phyloP scores from a whole-genome alignment of 352 stramenopile genomes.

The Globisporangium spiculum region DNA sequence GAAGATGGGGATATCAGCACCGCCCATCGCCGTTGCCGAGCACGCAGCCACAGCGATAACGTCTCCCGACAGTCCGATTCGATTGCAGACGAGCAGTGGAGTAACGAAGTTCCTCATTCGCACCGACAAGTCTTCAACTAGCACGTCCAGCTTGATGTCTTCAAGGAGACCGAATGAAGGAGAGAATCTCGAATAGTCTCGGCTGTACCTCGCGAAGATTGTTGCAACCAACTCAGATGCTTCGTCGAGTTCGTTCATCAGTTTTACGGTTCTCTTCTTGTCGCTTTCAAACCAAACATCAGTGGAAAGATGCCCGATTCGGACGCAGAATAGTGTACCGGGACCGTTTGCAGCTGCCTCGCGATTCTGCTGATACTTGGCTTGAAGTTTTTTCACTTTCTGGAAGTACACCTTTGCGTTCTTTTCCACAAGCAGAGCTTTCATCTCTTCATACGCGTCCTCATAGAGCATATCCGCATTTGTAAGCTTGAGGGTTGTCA shows the following conservation, averaged over 20 bases:
- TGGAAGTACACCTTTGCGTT: constrained; percentile 60
- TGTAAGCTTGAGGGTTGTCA: constrained; percentile 48
- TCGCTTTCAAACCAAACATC: constrained; percentile 44
- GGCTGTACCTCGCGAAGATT: constrained; percentile 20
- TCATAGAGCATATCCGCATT: constrained; percentile 45
- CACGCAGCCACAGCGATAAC: constrained; percentile 30
- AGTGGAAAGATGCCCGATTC: constrained; percentile 28
- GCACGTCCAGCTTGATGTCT: constrained; percentile 27
- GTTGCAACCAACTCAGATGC: constrained; percentile 29
- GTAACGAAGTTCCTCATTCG: constrained; percentile 50
- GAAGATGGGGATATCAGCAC: constrained; percentile 21
- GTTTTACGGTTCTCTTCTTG: constrained; percentile 19
- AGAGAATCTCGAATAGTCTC: constrained; percentile 21
- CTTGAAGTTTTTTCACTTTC: constrained; percentile 41
- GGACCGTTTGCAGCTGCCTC: constrained; percentile 6
- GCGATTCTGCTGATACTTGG: constrained; percentile 12
- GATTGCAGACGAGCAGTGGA: constrained; percentile 38
- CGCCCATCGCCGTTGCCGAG: constrained; percentile 1
- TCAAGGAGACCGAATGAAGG: constrained; percentile 33
- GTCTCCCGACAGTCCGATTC: constrained; percentile 30
- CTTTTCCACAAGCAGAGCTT: constrained; percentile 44
- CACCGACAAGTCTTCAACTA: constrained; percentile 30
- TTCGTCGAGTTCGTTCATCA: constrained; percentile 49
- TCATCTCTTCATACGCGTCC: constrained; percentile 45
- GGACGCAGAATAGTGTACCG: constrained; percentile 29